Evolutionary conservation across 495 filamentous ascomycete genomes (phyloP).

Genomic region (Penicillium canescens): DNA sequence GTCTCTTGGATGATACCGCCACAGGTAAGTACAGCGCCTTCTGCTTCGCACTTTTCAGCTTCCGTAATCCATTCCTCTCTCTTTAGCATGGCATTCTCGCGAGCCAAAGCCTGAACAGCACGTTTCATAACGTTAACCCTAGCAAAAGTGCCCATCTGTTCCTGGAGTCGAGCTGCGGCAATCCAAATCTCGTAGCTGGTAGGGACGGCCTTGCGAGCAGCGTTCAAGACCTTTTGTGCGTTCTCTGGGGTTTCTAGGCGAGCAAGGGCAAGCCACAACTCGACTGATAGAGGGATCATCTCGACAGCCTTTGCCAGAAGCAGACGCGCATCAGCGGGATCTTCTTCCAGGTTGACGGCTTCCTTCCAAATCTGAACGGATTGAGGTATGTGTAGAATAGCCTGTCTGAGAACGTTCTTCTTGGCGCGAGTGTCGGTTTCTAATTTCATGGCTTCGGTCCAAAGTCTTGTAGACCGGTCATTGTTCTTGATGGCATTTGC

Average conservation of each 20-base stretch:
- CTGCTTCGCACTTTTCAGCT: constrained; percentile 92
- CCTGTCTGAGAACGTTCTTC: constrained; percentile 87
- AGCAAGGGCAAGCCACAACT: constrained; percentile 92
- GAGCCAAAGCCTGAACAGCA: constrained; percentile 84
- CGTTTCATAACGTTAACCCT: constrained; percentile 92
- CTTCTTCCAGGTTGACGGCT: constrained; percentile 92
- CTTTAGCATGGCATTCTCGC: constrained; percentile 92
- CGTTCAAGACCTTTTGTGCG: constrained; percentile 92
- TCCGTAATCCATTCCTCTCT: constrained; percentile 96
- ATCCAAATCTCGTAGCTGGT: constrained; percentile 96
- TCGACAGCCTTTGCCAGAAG: constrained; percentile 91
- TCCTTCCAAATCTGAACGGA: constrained; percentile 96
- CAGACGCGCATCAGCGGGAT: constrained; percentile 79
- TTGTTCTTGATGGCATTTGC: constrained; percentile 90
- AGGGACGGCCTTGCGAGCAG: constrained; percentile 88
- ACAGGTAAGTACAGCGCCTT: constrained; percentile 84
- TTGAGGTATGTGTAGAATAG: constrained; percentile 84
- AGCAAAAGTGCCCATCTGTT: constrained; percentile 74
- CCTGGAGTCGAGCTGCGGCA: constrained; percentile 86
- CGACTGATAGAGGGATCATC: constrained; percentile 87
- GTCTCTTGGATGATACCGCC: constrained; percentile 88
- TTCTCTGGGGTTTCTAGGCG: constrained; percentile 86
- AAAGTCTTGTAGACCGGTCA: constrained; percentile 81
- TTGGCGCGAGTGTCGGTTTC: constrained; percentile 77
- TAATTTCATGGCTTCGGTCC: constrained; percentile 93